Base-by-base conservation (phyloP, 2,329 filamentous ascomycete genomes). In the Myriosclerotinia duriaeana region DNA sequence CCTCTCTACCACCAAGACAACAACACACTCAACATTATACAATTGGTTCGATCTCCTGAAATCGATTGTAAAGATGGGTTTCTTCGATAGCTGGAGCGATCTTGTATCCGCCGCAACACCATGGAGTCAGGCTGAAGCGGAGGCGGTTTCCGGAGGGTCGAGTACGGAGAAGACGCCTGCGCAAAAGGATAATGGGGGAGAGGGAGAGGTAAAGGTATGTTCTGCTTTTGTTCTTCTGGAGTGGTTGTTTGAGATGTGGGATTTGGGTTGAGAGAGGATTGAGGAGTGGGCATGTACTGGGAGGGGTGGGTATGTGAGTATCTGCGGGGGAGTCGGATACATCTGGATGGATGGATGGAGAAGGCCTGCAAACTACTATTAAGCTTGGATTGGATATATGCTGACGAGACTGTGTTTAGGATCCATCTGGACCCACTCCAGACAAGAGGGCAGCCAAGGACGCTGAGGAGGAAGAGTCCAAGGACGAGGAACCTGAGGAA, bases 1-100 rank as follows among this genome's bases (percentile, higher is more conserved):
- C 34, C 15, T 26, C 53, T 26, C 44, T 60, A 40, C 55, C 34
- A 65, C 50, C 64, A 61, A 53, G 54, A 61, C 64, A 26, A 60
- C 65, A 53, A 62, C 55, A 26, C 40, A 63, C 55, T 52, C 65
- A 63, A 66, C 65, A n/a, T 63, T 44, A 54, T 56, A 66, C 65
- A 66, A 63, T 66, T 66, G 65, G 42, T 53, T 64, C 67, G 63
- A 36, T 36, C 60, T 55, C 64, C 68, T 68, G 58, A 50, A 63
- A 53, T 62, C 65, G 62, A 61, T 66, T 66, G 66, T 52, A 59
- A 75, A 70, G 79, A 89, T 89, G 87, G 86, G 85, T 81, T 82
- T 89, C 80, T 88, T 86, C 84, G 85, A 88, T 78, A 80, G 83
- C 72, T 83, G 87, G 75, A 82, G 81, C 76, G 87, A 89, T 77